phyloP scores from a whole-genome alignment of 2,329 filamentous ascomycete genomes.

The Clonostachys rhizophaga region DNA sequence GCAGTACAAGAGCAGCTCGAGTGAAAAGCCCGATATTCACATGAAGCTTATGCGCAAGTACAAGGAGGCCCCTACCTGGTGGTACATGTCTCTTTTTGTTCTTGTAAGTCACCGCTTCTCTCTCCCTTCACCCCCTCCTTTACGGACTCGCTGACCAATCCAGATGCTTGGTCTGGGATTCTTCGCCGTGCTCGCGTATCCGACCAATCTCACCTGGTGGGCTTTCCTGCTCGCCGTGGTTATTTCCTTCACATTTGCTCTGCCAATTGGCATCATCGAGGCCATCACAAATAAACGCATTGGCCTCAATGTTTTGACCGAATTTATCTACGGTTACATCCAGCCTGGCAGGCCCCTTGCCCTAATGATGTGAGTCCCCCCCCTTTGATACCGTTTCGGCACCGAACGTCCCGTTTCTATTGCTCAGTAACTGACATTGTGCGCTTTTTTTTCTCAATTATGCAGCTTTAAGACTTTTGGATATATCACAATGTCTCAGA shows the following conservation, averaged over 20 bases:
- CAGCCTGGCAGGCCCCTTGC: slow-evolving; percentile 67
- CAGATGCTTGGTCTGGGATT: slow-evolving; percentile 51
- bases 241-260: slow-evolving; percentile 58
- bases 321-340: slow-evolving; percentile 72
- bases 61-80: slow-evolving; percentile 58
- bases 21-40: slow-evolving; percentile 57
- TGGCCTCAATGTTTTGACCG: slow-evolving; percentile 69
- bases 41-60: slow-evolving; percentile 62
- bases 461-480: slow-evolving; percentile 58
- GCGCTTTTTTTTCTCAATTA: background rate
- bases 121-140: too few species aligned
- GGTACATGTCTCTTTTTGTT: slow-evolving; percentile 55
- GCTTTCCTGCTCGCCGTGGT: slow-evolving; percentile 62
- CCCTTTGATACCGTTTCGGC: too few species aligned
- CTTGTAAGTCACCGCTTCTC: slow-evolving; percentile 31
- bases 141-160: background rate
- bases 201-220: slow-evolving; percentile 70
- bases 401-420: too few species aligned
- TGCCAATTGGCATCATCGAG: slow-evolving; percentile 67
- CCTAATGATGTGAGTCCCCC: slow-evolving; percentile 58
- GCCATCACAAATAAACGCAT: slow-evolving; percentile 68
- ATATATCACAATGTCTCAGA: slow-evolving; percentile 56
- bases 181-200: slow-evolving; percentile 51
- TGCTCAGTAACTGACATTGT: background rate
- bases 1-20: slow-evolving; percentile 54